Evolutionary conservation across 2,329 filamentous ascomycete species (phyloP).

Genomic region (Thermothelomyces thermophilus): DNA sequence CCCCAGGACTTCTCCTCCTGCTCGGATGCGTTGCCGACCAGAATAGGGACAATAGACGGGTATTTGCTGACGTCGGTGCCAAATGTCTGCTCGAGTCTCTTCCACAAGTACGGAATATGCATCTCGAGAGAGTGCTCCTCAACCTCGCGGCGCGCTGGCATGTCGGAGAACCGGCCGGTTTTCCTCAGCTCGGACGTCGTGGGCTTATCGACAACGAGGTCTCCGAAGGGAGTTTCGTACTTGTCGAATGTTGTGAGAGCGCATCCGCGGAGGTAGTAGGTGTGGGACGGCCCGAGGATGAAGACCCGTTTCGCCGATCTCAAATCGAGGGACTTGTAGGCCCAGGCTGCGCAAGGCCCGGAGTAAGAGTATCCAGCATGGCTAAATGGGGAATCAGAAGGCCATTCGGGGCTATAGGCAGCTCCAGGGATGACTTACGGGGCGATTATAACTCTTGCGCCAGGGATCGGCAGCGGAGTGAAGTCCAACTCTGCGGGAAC

Average conservation of each 20-base stretch:
- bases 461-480: slow-evolving; percentile 56
- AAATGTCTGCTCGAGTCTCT: slow-evolving; percentile 54
- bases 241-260: slow-evolving; percentile 66
- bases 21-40: slow-evolving; percentile 69
- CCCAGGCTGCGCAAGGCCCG: slow-evolving; percentile 86
- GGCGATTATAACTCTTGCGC: slow-evolving; percentile 81
- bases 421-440: slow-evolving; percentile 56
- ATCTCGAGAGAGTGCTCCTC: slow-evolving; percentile 93
- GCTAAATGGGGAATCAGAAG: slow-evolving; percentile 40
- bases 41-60: slow-evolving; percentile 74
- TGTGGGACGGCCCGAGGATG: slow-evolving; percentile 87
- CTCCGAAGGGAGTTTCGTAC: slow-evolving; percentile 70
- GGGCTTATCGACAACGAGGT: slow-evolving; percentile 57
- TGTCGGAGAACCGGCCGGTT: slow-evolving; percentile 54
- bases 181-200: slow-evolving; percentile 44
- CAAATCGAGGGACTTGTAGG: slow-evolving; percentile 83
- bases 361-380: slow-evolving; percentile 94
- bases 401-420: not conserved
- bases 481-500: slow-evolving; percentile 63
- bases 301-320: slow-evolving; percentile 80
- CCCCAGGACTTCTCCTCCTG: slow-evolving; percentile 63
- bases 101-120: slow-evolving; percentile 91
- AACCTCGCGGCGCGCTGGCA: slow-evolving; percentile 62
- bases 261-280: slow-evolving; percentile 69
- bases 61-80: slow-evolving; percentile 41